Conservation (phyloP, 2,329 filamentous ascomycete species). For the Cladosporium sp. region DNA sequence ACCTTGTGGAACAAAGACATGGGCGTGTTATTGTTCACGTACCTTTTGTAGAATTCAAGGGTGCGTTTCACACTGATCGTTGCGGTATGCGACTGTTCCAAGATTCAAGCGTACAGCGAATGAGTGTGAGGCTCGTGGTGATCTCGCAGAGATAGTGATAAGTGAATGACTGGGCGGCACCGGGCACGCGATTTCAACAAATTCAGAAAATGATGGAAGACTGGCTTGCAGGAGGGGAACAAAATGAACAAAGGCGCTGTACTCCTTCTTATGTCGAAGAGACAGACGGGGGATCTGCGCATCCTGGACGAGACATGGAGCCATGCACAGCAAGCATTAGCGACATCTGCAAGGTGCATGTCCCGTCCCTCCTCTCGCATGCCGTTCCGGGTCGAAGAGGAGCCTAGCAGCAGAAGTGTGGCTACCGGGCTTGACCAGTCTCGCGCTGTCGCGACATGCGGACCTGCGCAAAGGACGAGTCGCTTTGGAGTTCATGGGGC, state of each 20-base stretch:
- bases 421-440: slow-evolving; percentile 9
- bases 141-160: slow-evolving; percentile 16
- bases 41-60: not conserved
- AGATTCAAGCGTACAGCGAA: slow-evolving; percentile 14
- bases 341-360: slow-evolving; percentile 19
- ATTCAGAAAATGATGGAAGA: slow-evolving; percentile 14
- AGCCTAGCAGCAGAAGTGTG: slow-evolving; percentile 3
- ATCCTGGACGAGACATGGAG: slow-evolving; percentile 10
- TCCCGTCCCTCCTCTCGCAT: slow-evolving; percentile 1
- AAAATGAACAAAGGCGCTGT: slow-evolving; percentile 11
- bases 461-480: slow-evolving; percentile 6
- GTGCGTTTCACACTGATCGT: slow-evolving; percentile 1
- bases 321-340: slow-evolving; percentile 13
- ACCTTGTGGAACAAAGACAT: not conserved
- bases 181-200: slow-evolving; percentile 19
- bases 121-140: slow-evolving; percentile 13
- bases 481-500: not conserved
- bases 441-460: not conserved
- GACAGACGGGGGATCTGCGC: slow-evolving; percentile 18
- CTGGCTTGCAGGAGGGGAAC: not conserved
- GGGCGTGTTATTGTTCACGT: not conserved
- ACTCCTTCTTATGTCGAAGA: slow-evolving; percentile 16
- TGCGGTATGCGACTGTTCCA: slow-evolving; percentile 5
- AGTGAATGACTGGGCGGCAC: slow-evolving; percentile 22
- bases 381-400: not conserved